These are phyloP conservation scores for Aspergillus neoniger DNA, from an alignment of 2,329 filamentous ascomycete species.

Conservation along the genomic window DNA sequence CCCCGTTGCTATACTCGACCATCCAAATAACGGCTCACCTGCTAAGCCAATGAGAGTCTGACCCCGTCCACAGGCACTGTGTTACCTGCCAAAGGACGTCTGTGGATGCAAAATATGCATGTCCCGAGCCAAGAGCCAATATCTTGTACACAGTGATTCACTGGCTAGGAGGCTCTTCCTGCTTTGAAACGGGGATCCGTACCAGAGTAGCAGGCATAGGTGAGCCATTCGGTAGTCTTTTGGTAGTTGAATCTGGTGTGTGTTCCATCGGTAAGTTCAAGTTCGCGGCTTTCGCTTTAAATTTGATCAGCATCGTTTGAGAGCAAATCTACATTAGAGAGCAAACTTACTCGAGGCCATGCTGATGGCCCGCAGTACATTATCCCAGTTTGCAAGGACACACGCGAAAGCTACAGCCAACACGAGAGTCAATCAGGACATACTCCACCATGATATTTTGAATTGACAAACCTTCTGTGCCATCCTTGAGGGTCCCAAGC, in stretches of 20 bases:
- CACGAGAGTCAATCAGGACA: conserved; percentile 1
- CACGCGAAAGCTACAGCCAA: conserved; percentile 59
- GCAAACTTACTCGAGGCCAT: conserved; percentile 62
- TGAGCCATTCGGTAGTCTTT: conserved; percentile 68
- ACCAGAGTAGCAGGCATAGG: conserved; percentile 45
- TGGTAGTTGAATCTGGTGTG: conserved; percentile 15
- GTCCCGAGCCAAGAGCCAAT: not conserved
- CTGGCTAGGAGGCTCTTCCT: conserved; percentile 8
- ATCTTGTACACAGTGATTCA: not conserved
- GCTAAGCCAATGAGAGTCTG: too few species aligned
- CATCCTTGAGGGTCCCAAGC: conserved; percentile 61
- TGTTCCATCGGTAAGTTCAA: conserved; percentile 21
- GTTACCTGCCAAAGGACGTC: not conserved
- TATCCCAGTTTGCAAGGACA: conserved; percentile 69
- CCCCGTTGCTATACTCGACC: too few species aligned
- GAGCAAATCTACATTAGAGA: not conserved
- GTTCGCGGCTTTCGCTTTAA: conserved; percentile 30
- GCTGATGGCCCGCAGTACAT: conserved; percentile 63
- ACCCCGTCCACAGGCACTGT: too few species aligned
- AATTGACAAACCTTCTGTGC: conserved; percentile 56
- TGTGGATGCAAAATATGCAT: not conserved
- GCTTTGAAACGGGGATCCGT: conserved; percentile 42
- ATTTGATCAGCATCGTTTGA: not conserved
- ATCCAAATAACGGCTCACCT: too few species aligned
- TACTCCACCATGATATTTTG: conserved; percentile 9